Base-by-base conservation (phyloP, 805 yeast species). In the Ogataea naganishii region DNA sequence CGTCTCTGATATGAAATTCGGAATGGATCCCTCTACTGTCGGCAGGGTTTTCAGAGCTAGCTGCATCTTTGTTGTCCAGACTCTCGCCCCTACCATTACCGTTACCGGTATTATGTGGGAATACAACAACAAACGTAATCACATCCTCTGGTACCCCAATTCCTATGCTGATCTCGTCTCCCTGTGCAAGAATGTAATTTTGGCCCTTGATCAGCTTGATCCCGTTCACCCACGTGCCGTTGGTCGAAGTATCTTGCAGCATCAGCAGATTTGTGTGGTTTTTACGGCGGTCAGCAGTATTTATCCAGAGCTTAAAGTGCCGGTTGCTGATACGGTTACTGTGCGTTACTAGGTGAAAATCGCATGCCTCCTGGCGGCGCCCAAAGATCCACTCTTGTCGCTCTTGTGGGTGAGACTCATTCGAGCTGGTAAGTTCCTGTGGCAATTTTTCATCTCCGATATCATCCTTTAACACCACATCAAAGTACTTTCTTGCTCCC, bases 81-180 rank as follows among this genome's bases (percentile, higher is more conserved):
- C 18, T 26, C n/a, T 40, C 40, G 7, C 34, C 38, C 10, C 24
- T 19, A 8, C 31, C 15, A 24, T 34, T 32, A 17, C 14, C 17
- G 15, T 20, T 27, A 4, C 10, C 17, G 10, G 18, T 15, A 18
- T 14, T 14, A 5, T 51, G 49, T 4, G 75, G 64, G 32, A 72
- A 66, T 29, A 71, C 62, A 20, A 66, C 69, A 25, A 72, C 66
- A 39, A 70, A 71, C 28, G 66, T 57, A 8, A 69, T 56, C 19
- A 69, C 71, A 41, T 92, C 97, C 16, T 64, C 62, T 2, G 80
- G 67, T 1, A 88, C 80, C 5, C 97, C 97, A 12, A 76, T 63
- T 0, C 97, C 98, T 0, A 92, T 82, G 1, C 88, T 71, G 22
- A 92, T 80, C 48, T 85, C 95, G 55, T 92, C 99, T 5, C 97